Base-by-base conservation (phyloP, 495 filamentous ascomycete genomes). In the Achaetomiella virescens region DNA sequence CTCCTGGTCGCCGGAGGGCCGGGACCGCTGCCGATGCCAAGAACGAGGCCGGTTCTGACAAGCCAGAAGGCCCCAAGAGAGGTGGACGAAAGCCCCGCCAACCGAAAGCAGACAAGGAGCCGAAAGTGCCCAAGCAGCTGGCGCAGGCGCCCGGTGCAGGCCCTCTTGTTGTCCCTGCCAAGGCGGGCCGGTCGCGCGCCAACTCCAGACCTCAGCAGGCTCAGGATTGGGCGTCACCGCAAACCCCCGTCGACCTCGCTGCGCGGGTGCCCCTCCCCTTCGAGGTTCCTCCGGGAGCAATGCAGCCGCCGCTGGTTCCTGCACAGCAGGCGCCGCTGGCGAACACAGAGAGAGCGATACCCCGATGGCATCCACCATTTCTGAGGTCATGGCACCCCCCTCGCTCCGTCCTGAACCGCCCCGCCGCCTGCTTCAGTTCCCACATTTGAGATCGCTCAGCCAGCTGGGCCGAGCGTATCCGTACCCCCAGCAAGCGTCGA, bases 401-500 rank as follows among this genome's bases (percentile, higher is more conserved):
- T 74, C 72, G 2, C 60, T 79, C 31, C 71, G 76, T 41, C 73
- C 79, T n/a, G 74, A 75, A 20, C 73, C 73, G 15, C 73, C 74
- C 65, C 70, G 17, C 69, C 73, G 1, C 63, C 59, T 8, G 53
- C 70, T 7, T 59, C 67, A 21, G 65, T 72, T 36, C 48, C 70
- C 42, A 67, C 67, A 9, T 72, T 77, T 56, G 72, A 78, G 55
- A 61, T 78, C 60, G 41, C 71, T 10, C 69, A 63, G 42, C 42
- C 72, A 24, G 44, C 64, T 9, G 70, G 64, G 29, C 64, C 70
- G 75, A 78, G 35, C 76, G 73, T 35, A 72, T 65, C 52, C 69
- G 80, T 37, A 75, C 76, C n/a, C 78, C 6, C 67, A 79, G 52
- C 83, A 83, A 47, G 83, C 90, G 7, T 95, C 90, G 2, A 97